phyloP scores from a whole-genome alignment of 805 yeast genomes.

The Wickerhamomyces xylosicus region DNA sequence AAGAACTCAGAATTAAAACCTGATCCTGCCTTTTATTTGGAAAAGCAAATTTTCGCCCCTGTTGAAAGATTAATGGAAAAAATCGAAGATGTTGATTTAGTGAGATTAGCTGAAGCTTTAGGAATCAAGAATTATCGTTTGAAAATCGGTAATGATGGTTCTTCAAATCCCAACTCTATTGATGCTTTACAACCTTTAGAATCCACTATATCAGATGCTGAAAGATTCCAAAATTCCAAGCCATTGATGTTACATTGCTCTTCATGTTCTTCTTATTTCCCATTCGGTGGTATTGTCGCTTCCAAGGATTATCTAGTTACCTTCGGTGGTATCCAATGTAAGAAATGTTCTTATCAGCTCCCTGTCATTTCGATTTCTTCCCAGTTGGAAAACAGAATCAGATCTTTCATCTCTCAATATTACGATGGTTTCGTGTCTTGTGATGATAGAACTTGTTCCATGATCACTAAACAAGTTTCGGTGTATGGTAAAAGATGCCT shows the following conservation, averaged over 20 bases:
- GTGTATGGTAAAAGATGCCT: constrained; percentile 86
- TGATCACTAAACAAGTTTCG: constrained; percentile 71
- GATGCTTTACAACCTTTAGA: constrained; percentile 64
- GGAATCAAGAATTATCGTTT: constrained; percentile 62
- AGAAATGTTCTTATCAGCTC: constrained; percentile 43
- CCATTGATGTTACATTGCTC: constrained; percentile 45
- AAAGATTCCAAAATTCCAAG: constrained; percentile 63
- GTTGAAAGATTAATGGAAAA: constrained; percentile 78
- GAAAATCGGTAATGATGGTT: constrained; percentile 18
- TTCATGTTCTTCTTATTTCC: constrained; percentile 46
- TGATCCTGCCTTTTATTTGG: constrained; percentile 73
- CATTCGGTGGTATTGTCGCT: constrained; percentile 65
- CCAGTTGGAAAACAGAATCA: constrained; percentile 66
- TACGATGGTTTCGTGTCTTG: constrained; percentile 84
- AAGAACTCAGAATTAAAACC: constrained; percentile 44
- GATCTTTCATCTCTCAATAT: constrained; percentile 62
- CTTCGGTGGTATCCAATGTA: constrained; percentile 63
- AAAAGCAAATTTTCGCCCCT: constrained; percentile 84
- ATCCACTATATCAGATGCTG: constrained; percentile 69
- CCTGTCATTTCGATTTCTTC: constrained; percentile 45
- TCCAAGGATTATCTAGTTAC: constrained; percentile 52
- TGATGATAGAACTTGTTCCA: constrained; percentile 77
- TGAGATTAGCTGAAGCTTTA: constrained; percentile 63
- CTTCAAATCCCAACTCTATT: constrained; percentile 4
- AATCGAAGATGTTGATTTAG: constrained; percentile 78